Evolutionary conservation across 306 rosid genomes (phyloP), one percentile per base, ranked within the genome.

Genomic region (Calophaca sinica): DNA sequence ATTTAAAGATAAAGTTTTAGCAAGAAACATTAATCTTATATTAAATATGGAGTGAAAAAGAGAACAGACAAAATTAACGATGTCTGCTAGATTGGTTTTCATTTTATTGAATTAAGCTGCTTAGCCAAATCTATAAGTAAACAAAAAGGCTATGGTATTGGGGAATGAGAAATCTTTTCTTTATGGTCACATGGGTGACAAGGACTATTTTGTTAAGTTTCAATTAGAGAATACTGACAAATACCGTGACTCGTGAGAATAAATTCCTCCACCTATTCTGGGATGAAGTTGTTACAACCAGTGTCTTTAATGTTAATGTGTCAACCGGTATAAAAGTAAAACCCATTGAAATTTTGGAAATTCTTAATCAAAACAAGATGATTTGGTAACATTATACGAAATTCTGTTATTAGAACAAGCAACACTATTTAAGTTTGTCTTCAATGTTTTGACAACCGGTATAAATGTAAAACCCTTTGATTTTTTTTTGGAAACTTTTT

Each of bases 141-240:
- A 35, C 3, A 4, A 35, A 35, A 36, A 38, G 5, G 41, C 41
- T 44, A 15, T 39, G 29, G 63, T 45, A 1, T 26, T 4, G 4
- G 54, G 15, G 13, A 5, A 50, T 61, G 64, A 62, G 13, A 69
- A 13, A 20, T 81, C 2, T 62, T 68, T 51, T 58, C n/a, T 60
- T 60, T 13, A 28, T 1, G 12, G 5, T 48, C 79, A 81, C 79
- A 33, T 81, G 85, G 81, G 69, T 75, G 54, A 32, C 68, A 35
- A 62, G 46, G 51, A 62, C 73, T 20, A 55, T 9, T 52, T 62
- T 61, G 45, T 51, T 53, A 28, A 54, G 63, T 26, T 54, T 39
- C 50, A 36, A 45, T 45, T 52, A 28, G 68, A 33, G 68, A 26
- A 76, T 46, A 15, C 31, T 31, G 85, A 76, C 65, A 81, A 54